phyloP scores from a whole-genome alignment of 2,329 filamentous ascomycete genomes.

The Fusarium chuoi region DNA sequence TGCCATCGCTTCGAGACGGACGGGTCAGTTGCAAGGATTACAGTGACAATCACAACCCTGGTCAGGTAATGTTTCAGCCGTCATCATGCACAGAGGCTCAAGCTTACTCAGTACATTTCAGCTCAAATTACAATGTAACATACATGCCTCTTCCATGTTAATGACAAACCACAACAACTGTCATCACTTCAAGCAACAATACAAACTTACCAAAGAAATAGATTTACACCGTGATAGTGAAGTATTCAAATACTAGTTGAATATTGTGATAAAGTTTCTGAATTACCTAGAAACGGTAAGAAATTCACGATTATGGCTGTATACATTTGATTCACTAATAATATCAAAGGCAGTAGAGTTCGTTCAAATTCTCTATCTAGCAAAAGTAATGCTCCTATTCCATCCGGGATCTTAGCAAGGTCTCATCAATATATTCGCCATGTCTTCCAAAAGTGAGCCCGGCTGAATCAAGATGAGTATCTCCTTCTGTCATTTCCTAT shows the following conservation, averaged over 20 bases:
- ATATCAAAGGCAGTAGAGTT: neutral
- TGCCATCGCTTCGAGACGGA: neutral
- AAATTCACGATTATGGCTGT: too few relatives aligned
- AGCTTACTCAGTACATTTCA: neutral
- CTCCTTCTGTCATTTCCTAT: too few relatives aligned
- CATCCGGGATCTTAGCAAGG: neutral
- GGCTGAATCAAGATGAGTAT: neutral
- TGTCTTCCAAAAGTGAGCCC: neutral
- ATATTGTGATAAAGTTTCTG: neutral
- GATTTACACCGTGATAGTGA: too few relatives aligned
- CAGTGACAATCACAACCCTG: neutral
- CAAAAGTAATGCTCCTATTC: neutral
- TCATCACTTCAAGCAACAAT: neutral
- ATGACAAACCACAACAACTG: neutral
- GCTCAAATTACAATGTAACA: neutral
- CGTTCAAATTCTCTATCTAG: neutral
- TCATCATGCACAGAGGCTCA: neutral
- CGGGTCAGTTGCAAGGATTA: neutral
- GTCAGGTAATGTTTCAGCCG: neutral
- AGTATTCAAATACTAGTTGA: neutral
- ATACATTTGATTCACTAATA: neutral
- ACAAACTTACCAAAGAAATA: neutral
- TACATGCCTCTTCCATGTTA: neutral
- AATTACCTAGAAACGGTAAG: too few relatives aligned
- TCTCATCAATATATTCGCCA: neutral